A percentile compares a stretch with the other conserved stretches of the same genome.
These are phyloP conservation scores for Psilocybe mexicana DNA, from an alignment of 1,284 basidiomycete species.

Conservation along the genomic window DNA sequence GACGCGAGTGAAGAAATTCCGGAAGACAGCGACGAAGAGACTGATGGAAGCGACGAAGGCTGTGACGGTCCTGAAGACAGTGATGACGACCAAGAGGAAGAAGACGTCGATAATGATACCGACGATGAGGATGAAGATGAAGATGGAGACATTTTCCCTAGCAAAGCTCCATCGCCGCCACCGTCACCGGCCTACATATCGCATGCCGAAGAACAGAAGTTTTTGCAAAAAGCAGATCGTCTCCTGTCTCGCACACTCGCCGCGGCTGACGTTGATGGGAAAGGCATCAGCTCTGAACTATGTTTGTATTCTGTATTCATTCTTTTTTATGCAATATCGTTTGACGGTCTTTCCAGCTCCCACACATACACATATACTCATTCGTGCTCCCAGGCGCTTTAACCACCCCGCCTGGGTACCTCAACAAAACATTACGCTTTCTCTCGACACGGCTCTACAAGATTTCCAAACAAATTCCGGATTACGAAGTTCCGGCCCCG, in stretches of 20 bases:
- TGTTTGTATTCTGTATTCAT: constrained; percentile 38
- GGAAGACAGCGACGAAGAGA: constrained; percentile 18
- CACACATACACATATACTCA: constrained; percentile 67
- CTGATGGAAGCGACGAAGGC: constrained; percentile 11
- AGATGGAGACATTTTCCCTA: constrained; percentile 20
- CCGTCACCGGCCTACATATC: constrained; percentile 24
- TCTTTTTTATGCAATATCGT: neutral
- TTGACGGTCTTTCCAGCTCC: constrained; percentile 44
- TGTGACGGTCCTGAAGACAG: constrained; percentile 18
- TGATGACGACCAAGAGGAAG: constrained; percentile 21
- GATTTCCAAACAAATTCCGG: constrained; percentile 20
- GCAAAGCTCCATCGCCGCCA: constrained; percentile 23
- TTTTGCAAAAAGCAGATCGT: constrained; percentile 55
- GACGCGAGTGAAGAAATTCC: constrained; percentile 8
- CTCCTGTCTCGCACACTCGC: constrained; percentile 64
- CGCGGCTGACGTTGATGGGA: constrained; percentile 48
- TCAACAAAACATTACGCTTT: constrained; percentile 47
- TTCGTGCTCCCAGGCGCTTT: constrained; percentile 73
- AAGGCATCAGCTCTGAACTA: constrained; percentile 60
- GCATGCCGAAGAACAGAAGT: constrained; percentile 48
- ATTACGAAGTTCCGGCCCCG: neutral
- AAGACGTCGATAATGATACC: constrained; percentile 18
- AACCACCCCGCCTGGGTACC: constrained; percentile 73
- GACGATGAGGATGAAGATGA: constrained; percentile 23
- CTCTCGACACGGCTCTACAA: constrained; percentile 17